Evolutionary conservation across 106 monocot species (phyloP), one percentile per base, ranked within the genome.

Genomic region (Gastrodia elata): DNA sequence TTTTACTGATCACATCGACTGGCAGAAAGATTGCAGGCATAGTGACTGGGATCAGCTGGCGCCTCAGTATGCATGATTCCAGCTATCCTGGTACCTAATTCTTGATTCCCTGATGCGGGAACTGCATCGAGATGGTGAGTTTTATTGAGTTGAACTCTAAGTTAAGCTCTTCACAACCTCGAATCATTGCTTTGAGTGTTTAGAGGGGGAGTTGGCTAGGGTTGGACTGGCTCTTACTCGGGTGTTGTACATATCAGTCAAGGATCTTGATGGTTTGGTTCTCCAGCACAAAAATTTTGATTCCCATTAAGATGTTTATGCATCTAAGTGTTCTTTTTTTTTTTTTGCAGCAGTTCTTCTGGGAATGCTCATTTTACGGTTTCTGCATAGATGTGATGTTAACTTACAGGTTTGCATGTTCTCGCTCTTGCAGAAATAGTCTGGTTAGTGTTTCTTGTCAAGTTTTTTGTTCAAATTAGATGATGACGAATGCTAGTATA

Each of bases 21-120:
- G 91, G 82, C 84, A 86, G 85, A 89, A 77, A 33, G 27, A 78
- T 73, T 78, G 96, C 90, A 96, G 96, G 96, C 96, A 90, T 81
- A 77, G 52, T 57, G 33, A 77, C 84, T 68, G 76, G 81, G 83
- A 78, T 28, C 74, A 39, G 57, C 36, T 72, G 58, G 64, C 11
- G 6, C 37, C 13, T 40, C 38, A 20, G 22, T 65, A 1, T 9
- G 6, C 16, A 70, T 40, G 3, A 52, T 65, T 77, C 70, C 22
- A 57, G 68, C 48, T 71, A 71, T 70, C 83, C 78, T 76, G 33
- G 80, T 27, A 30, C 56, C 71, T 39, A 65, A 75, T 79, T 78
- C 74, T 56, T 84, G 68, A 48, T 33, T 35, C 32, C 2, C 46
- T n/a, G 64, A 37, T 75, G 65, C 68, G 28, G 0, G 64, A 73